Evolutionary conservation across 352 stramenopile species (phyloP).

Genomic region (Globisporangium rhizosaccharum): DNA sequence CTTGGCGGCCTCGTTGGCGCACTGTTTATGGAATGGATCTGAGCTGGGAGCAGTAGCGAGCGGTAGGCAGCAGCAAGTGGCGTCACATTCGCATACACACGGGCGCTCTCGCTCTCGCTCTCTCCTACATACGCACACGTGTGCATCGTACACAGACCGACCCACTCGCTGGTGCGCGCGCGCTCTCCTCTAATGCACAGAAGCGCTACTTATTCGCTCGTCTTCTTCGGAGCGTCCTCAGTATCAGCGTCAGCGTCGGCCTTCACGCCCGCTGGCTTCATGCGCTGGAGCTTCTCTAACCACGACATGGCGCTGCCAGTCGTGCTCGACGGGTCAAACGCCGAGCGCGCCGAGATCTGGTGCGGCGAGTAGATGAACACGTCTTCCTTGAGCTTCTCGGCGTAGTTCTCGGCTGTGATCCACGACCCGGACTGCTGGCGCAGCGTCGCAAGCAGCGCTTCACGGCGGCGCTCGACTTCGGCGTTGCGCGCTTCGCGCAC

Average conservation of each 20-base stretch:
- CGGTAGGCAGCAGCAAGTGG: background rate
- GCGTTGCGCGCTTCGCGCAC: constrained; percentile 56
- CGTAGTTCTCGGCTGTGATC: constrained; percentile 68
- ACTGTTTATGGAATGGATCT: constrained; percentile 33
- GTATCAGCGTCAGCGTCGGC: constrained; percentile 22
- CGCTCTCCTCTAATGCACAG: constrained; percentile 15
- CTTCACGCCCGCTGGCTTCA: constrained; percentile 67
- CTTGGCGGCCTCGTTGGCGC: constrained; percentile 30
- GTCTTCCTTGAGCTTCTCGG: constrained; percentile 79
- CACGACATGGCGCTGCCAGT: constrained; percentile 75
- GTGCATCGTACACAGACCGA: background rate
- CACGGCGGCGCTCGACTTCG: constrained; percentile 62
- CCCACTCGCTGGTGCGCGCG: background rate
- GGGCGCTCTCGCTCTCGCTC: background rate
- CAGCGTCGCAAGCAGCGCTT: constrained; percentile 57
- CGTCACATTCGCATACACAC: background rate
- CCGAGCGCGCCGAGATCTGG: constrained; percentile 56
- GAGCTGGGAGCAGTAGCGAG: background rate
- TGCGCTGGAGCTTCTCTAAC: constrained; percentile 85
- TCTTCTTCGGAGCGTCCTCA: constrained; percentile 14
- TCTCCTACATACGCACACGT: no score
- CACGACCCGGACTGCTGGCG: constrained; percentile 58
- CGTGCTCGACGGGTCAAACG: constrained; percentile 62
- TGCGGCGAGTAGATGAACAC: constrained; percentile 82
- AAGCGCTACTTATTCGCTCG: constrained; percentile 10